Base-by-base conservation (phyloP, 345 rosid species). In the Syzygium aqueum region DNA sequence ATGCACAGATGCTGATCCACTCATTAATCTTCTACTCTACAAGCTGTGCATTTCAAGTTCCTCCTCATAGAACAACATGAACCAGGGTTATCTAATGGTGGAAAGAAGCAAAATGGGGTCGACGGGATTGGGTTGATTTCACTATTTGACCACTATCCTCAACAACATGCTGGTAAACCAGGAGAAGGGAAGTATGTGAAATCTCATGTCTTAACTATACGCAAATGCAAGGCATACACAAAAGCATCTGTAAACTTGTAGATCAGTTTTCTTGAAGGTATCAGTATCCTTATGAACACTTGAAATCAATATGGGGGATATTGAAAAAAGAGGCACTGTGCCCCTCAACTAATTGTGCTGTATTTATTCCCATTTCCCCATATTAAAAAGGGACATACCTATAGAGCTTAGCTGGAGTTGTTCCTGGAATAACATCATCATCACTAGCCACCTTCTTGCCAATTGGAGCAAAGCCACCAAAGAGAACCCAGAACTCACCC, bases 381-480 rank as follows among this genome's bases (percentile, higher is more conserved):
- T 19, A 61, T 22, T 28, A 85, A 57, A 67, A 49, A 67, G 87
- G 27, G 82, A 84, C 37, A 49, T 92, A 97, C 99, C 99, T 91
- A 85, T 93, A 94, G 51, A 97, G 93, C 91, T 92, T 92, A 85
- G 99, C 92, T 83, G 98, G 95, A 86, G 94, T 93, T 53, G 93
- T 87, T 91, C 95, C 99, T 4, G 93, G 93, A 80, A 94, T 89
- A 87, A 91, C 87, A 83, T 98, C 99, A 91, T 98, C 99, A 80
- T 98, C 99, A 85, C 90, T 89, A 84, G 89, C 87, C 88, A 94
- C 95, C 89, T 97, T 97, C 92, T 94, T 95, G 73, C 96, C 97
- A 63, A 97, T 95, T 84, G 99, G 99, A 87, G 99, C 98, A 92
- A 96, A 96, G 65, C 99, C 99, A 86, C 99, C 99, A 90, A 95